phyloP scores from a whole-genome alignment of 1,139 yeast species.

The Entelexis paramagnoliae region DNA sequence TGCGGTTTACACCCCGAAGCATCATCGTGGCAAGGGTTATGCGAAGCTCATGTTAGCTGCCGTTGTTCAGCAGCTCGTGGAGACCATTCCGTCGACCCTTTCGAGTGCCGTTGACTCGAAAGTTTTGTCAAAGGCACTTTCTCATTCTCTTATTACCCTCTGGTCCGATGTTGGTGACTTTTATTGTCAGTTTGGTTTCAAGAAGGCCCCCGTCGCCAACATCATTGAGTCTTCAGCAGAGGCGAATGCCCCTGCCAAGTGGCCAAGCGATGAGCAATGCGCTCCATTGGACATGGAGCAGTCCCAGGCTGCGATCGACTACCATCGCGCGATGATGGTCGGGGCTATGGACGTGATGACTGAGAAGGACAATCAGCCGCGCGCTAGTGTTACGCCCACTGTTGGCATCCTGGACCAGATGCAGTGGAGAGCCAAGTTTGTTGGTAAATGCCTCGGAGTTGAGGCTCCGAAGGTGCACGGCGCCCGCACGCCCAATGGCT shows the following conservation, averaged over 20 bases:
- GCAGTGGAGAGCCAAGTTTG: constrained; percentile 35
- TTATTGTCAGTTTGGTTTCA: constrained; percentile 45
- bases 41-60: constrained; percentile 46
- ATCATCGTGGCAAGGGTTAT: constrained; percentile 54
- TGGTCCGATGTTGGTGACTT: constrained; percentile 71
- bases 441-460: constrained; percentile 4
- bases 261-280: constrained; percentile 25
- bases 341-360: constrained; percentile 28
- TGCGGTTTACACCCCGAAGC: constrained; percentile 47
- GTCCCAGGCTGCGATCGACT: constrained; percentile 31
- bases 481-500: constrained; percentile 14
- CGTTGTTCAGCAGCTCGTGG: constrained; percentile 21
- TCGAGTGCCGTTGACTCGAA: neutral
- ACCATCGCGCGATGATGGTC: constrained; percentile 29
- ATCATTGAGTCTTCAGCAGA: constrained; percentile 5
- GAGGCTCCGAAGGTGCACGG: constrained; percentile 12
- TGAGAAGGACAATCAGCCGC: constrained; percentile 28
- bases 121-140: neutral
- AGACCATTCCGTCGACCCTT: neutral
- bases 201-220: neutral
- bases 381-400: constrained; percentile 34
- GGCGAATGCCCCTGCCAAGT: constrained; percentile 4
- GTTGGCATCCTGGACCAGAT: constrained; percentile 37
- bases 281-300: constrained; percentile 30
- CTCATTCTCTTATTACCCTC: constrained; percentile 30